Percentiles rank a stretch among this genome's conserved stretches.
phyloP scores from a whole-genome alignment of 2,329 filamentous ascomycete genomes.

The Ophiostoma piceae region DNA sequence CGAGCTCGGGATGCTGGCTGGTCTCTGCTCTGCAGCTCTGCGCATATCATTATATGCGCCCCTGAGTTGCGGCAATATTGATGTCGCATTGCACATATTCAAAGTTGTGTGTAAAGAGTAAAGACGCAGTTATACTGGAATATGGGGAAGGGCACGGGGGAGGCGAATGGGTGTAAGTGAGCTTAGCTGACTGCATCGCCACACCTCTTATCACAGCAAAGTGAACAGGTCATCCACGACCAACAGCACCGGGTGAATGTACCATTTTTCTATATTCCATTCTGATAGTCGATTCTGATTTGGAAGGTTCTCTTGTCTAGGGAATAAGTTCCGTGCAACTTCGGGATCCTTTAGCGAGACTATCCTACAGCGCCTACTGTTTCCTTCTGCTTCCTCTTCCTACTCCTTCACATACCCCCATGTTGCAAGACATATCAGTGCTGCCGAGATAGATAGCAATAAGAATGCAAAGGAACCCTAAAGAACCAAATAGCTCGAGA shows the following conservation, averaged over 20 bases:
- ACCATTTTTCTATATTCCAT: neutral
- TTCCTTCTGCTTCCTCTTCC: neutral
- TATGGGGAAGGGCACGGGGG: neutral
- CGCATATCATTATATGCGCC: neutral
- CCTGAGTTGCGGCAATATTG: neutral
- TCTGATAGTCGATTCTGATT: too few species aligned
- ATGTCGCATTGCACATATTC: neutral
- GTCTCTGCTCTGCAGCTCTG: neutral
- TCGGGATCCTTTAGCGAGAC: neutral
- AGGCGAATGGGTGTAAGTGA: neutral
- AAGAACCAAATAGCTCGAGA: neutral
- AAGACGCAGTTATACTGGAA: neutral
- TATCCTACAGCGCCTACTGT: neutral
- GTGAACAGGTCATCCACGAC: neutral
- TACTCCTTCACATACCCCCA: neutral
- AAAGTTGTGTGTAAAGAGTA: neutral
- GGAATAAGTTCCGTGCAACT: conserved; percentile 11
- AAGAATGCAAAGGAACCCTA: neutral
- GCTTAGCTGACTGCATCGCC: neutral
- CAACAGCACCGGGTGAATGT: neutral
- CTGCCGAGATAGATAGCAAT: neutral
- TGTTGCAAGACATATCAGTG: neutral
- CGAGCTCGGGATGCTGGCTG: conserved; percentile 10
- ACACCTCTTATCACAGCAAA: neutral
- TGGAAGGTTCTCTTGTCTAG: conserved; percentile 1